Evolutionary conservation across 2,329 filamentous ascomycete genomes (phyloP), one percentile per base, ranked within the genome.

Genomic region (Penicillium fuscoglaucum): DNA sequence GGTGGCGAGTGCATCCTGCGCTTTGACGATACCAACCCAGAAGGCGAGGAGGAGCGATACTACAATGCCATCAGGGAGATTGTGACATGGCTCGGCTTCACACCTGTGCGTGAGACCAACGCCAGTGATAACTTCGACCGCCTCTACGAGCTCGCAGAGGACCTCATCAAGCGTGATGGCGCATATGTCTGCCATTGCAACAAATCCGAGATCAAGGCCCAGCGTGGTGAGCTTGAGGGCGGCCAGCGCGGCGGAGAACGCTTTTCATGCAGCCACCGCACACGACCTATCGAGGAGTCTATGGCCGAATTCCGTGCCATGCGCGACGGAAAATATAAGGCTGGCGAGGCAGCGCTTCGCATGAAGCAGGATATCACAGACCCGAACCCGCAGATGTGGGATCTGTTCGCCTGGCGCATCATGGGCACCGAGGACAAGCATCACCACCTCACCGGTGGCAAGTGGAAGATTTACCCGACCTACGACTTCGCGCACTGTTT

Each of bases 321-420:
- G 93, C 84, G 87, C 52, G 91, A 96, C 70, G 93, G 93, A 21
- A 90, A 93, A 76, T 97, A 97, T 77, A 87, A 90, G 73, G 88
- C 91, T 1, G 86, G 87, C 68, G 88, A 91, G 73, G 93, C 91
- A 1, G 90, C 91, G 68, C 80, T 98, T 53, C 87, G 93, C 61
- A 97, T 98, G 93, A 96, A 96, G 80, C 91, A 96, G 81, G 85
- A 91, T 63, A 68, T 87, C n/a, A 84, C 85, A 51, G 88, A 89
- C 67, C 88, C 89, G 31, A 97, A 97, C 73, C 92, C 93, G 7
- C 91, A 96, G 76, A 93, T 96, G 90, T 97, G 93, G 93, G 93
- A 98, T 80, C 78, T 96, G 54, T 90, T 90, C 2, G 93, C 93
- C 17, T 98, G 96, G 76, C 87, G 93, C 60, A 88, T 98, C 55